Evolutionary conservation across 2,329 filamentous ascomycete genomes (phyloP).

Genomic region (Penicillium digitatum): DNA sequence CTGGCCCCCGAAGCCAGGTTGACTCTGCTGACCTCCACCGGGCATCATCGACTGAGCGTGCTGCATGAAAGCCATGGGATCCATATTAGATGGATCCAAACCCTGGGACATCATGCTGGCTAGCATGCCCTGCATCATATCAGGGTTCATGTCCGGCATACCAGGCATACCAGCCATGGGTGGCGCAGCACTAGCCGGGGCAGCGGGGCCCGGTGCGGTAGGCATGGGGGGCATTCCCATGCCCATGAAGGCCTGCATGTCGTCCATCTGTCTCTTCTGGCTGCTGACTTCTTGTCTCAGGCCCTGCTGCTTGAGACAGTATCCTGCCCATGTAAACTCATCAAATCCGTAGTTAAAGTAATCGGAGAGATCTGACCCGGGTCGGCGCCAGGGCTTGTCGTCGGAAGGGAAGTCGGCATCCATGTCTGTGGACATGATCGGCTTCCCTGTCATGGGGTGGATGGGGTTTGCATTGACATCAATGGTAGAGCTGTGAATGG

Average conservation of each 20-base stretch:
- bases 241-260: constrained; percentile 58
- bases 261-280: constrained; percentile 67
- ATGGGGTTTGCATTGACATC: constrained; percentile 79
- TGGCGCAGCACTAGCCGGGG: constrained; percentile 29
- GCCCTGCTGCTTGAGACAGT: constrained; percentile 80
- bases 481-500: constrained; percentile 69
- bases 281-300: constrained; percentile 72
- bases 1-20: constrained; percentile 35
- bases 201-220: constrained; percentile 31
- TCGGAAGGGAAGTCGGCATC: constrained; percentile 69
- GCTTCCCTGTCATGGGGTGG: constrained; percentile 70
- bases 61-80: constrained; percentile 54
- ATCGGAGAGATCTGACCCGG: constrained; percentile 89
- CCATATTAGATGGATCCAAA: constrained; percentile 52
- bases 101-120: constrained; percentile 53
- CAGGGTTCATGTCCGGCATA: constrained; percentile 51
- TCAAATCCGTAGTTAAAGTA: constrained; percentile 99
- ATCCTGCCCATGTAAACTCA: constrained; percentile 95
- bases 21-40: constrained; percentile 36
- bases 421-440: constrained; percentile 75
- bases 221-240: constrained; percentile 49
- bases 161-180: constrained; percentile 39
- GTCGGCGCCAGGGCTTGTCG: constrained; percentile 91
- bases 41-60: constrained; percentile 51
- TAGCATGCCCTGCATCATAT: constrained; percentile 60